phyloP scores from a whole-genome alignment of 768 basidiomycete species.

The Suillus hirtellus region DNA sequence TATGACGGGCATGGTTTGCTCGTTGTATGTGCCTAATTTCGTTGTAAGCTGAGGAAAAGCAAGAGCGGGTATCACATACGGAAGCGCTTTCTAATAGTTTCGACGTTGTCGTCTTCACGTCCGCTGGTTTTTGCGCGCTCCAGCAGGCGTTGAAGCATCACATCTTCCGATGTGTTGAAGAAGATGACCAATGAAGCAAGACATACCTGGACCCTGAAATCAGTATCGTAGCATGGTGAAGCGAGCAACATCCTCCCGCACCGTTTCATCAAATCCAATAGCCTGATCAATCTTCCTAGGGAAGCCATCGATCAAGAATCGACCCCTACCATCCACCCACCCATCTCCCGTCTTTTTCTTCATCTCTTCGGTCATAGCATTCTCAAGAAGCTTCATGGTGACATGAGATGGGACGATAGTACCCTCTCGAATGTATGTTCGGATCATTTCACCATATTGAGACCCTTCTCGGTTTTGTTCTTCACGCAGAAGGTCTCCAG shows the following conservation, averaged over 20 bases:
- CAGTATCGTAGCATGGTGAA: not conserved
- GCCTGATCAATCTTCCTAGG: constrained; percentile 99
- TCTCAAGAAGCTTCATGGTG: constrained; percentile 92
- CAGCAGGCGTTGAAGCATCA: constrained; percentile 83
- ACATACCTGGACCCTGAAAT: constrained; percentile 61
- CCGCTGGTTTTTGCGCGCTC: constrained; percentile 94
- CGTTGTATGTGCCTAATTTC: constrained; percentile 4
- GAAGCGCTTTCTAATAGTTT: constrained; percentile 97
- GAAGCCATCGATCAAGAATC: constrained; percentile 97
- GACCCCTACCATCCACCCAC: constrained; percentile 72
- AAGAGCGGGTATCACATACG: constrained; percentile 45
- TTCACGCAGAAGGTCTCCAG: constrained; percentile 95
- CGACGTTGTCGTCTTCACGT: constrained; percentile 91
- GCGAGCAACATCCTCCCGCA: constrained; percentile 35
- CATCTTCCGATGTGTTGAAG: constrained; percentile 83
- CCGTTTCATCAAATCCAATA: constrained; percentile 82
- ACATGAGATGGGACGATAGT: constrained; percentile 96
- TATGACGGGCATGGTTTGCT: constrained; percentile 90
- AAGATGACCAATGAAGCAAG: constrained; percentile 77
- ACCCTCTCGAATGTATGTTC: constrained; percentile 86
- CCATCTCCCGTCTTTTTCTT: constrained; percentile 45
- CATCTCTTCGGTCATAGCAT: constrained; percentile 77
- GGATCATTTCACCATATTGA: constrained; percentile 80
- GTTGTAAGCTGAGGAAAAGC: not conserved
- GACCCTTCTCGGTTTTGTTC: constrained; percentile 90